Evolutionary conservation across 2,329 filamentous ascomycete genomes (phyloP).

Genomic region (Aciculosporium take): DNA sequence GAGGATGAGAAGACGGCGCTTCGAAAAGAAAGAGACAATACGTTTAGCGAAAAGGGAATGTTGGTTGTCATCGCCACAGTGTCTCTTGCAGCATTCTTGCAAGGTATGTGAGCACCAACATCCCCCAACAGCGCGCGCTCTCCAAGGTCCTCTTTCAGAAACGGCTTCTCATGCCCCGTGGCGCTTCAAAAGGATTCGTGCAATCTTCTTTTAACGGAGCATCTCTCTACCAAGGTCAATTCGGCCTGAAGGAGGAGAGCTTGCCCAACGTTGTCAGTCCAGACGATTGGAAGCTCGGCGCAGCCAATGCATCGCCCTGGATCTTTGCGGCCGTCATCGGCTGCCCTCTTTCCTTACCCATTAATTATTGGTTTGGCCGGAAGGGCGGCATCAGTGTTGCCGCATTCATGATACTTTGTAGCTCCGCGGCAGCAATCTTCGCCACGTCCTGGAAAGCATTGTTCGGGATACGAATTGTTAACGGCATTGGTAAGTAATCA

Average conservation of each 20-base stretch:
- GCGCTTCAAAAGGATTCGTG: constrained; percentile 22
- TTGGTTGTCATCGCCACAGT: constrained; percentile 26
- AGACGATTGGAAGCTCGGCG: constrained; percentile 25
- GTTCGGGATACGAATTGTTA: constrained; percentile 21
- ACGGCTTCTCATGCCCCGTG: neutral
- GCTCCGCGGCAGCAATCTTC: constrained; percentile 24
- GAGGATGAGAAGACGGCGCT: constrained; percentile 24
- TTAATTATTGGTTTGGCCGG: constrained; percentile 27
- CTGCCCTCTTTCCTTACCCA: constrained; percentile 24
- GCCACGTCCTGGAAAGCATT: constrained; percentile 19
- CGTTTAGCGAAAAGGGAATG: constrained; percentile 26
- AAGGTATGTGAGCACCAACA: constrained; percentile 13
- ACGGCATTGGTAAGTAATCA: constrained; percentile 22
- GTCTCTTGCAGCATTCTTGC: constrained; percentile 28
- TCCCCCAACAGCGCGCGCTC: neutral
- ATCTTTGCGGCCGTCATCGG: constrained; percentile 25
- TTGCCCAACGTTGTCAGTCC: neutral
- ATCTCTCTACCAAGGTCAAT: constrained; percentile 16
- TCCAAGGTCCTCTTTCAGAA: neutral
- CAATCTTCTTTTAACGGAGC: constrained; percentile 30
- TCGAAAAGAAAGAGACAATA: constrained; percentile 21
- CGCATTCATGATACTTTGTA: constrained; percentile 24
- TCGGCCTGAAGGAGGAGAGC: constrained; percentile 8
- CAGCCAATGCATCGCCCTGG: constrained; percentile 25
- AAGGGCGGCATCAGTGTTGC: constrained; percentile 25